These are phyloP conservation scores for Sanguinoderma infundibulare DNA, from an alignment of 1,284 basidiomycete genomes.

Conservation along the genomic window DNA sequence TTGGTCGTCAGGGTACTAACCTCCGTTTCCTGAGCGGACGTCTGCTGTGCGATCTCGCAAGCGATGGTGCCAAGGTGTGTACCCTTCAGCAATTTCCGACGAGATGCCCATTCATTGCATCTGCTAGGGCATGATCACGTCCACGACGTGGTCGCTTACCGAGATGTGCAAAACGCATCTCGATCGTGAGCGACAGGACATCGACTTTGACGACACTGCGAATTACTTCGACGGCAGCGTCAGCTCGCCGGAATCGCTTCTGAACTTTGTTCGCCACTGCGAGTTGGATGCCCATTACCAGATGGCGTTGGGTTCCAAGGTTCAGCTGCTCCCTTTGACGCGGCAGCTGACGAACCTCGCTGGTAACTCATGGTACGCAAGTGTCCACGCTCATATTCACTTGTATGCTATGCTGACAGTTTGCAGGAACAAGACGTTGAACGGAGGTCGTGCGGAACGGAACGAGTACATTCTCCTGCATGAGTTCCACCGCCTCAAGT, in stretches of 20 bases:
- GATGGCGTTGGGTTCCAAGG: constrained; percentile 92
- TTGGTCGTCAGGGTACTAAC: constrained; percentile 87
- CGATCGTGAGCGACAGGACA: constrained; percentile 85
- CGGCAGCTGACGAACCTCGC: constrained; percentile 97
- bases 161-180: constrained; percentile 96
- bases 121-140: constrained; percentile 94
- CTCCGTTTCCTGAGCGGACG: constrained; percentile 86
- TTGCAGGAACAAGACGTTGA: constrained; percentile 89
- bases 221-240: constrained; percentile 89
- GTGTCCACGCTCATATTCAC: neutral
- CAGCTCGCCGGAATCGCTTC: constrained; percentile 76
- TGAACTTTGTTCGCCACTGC: constrained; percentile 91
- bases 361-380: constrained; percentile 90
- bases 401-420: neutral
- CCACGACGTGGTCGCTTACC: constrained; percentile 96
- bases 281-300: constrained; percentile 95
- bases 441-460: constrained; percentile 95
- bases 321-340: constrained; percentile 90
- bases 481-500: constrained; percentile 96
- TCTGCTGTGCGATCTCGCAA: constrained; percentile 90
- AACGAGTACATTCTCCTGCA: constrained; percentile 99
- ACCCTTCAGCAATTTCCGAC: too few species aligned
- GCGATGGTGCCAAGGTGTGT: constrained; percentile 90
- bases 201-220: constrained; percentile 95
- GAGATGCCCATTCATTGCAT: too few species aligned